Base-by-base conservation (phyloP, 2,329 filamentous ascomycete species). In the Colletotrichum sp. region DNA sequence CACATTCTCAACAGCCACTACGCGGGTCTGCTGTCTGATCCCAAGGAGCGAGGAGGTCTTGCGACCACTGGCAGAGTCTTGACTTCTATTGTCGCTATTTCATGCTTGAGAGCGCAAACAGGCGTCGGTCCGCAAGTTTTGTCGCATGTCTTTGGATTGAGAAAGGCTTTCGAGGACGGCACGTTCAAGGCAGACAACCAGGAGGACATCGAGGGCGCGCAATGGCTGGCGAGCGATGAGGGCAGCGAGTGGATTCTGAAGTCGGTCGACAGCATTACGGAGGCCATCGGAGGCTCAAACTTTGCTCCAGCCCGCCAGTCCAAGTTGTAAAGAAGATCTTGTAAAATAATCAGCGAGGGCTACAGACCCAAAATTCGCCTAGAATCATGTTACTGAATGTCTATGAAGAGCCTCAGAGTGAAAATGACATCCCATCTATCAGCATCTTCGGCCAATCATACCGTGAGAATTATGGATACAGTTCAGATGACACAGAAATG, bases 61-160 rank as follows among this genome's bases (percentile, higher is more conserved):
- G 87, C 85, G 1, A 90, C 88, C 21, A 90, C 95, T 0, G 95
- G 95, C 0, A 86, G 95, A 1, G 90, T 95, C 1, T 85, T 95
- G 77, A 97, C 95, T 0, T 94, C 91, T 70, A 84, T 97, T 15
- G 89, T 96, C 6, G 95, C 94, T 0, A 89, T 98, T 34, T 89
- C 94, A 7, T 96, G 94, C 80, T 83, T 98, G 82, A 86, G 95
- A 5, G 90, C 95, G 60, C 95, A 97, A 88, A 94, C 93, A 12
- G 95, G 95, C 1, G 95, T 97, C 0, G 95, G 92, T 0, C 95
- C 95, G 2, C 95, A 97, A 87, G 94, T 98, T 15, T 85, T 94
- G 21, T 95, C 93, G 79, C 95, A 98, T 84, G 89, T 97, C 0
- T 96, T 96, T 85, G 95, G 95, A 0, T 82, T 98, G 84, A 86